Evolutionary conservation across 2,329 filamentous ascomycete genomes (phyloP).

Genomic region (Chaetomium globosum): DNA sequence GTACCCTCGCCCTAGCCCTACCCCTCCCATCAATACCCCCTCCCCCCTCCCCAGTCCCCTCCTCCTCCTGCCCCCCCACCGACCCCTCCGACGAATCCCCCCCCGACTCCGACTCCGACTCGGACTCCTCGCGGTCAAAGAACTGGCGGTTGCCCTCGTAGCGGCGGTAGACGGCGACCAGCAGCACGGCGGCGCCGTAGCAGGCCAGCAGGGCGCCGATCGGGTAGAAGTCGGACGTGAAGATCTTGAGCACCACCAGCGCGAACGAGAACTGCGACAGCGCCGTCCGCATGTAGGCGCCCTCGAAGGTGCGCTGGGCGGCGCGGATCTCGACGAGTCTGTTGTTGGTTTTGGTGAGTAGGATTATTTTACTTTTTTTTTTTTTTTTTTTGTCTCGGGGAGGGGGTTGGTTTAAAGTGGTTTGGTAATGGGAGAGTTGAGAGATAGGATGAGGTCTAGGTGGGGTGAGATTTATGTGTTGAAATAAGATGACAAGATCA

Average conservation of each 20-base stretch:
- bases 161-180: slow-evolving; percentile 81
- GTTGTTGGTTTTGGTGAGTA: slow-evolving; percentile 10
- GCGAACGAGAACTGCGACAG: slow-evolving; percentile 94
- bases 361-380: too few species aligned
- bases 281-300: slow-evolving; percentile 92
- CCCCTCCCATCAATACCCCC: not conserved
- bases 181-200: slow-evolving; percentile 82
- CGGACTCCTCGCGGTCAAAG: slow-evolving; percentile 59
- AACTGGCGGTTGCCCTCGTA: slow-evolving; percentile 94
- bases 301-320: slow-evolving; percentile 94
- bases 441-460: not conserved
- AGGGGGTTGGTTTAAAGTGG: not conserved
- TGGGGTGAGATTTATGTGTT: not conserved
- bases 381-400: not conserved
- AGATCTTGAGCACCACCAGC: slow-evolving; percentile 92
- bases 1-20: slow-evolving; percentile 1
- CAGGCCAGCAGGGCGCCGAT: slow-evolving; percentile 95
- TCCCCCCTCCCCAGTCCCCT: slow-evolving; percentile 39
- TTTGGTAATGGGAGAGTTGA: not conserved
- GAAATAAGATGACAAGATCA: not conserved
- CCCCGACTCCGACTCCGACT: slow-evolving; percentile 41
- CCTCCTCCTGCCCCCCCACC: not conserved
- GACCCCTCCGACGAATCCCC: slow-evolving; percentile 33
- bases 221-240: slow-evolving; percentile 93
- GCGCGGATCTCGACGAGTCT: slow-evolving; percentile 90